These are phyloP conservation scores for Fusarium buharicum DNA, from an alignment of 2,329 filamentous ascomycete species.

Conservation along the genomic window DNA sequence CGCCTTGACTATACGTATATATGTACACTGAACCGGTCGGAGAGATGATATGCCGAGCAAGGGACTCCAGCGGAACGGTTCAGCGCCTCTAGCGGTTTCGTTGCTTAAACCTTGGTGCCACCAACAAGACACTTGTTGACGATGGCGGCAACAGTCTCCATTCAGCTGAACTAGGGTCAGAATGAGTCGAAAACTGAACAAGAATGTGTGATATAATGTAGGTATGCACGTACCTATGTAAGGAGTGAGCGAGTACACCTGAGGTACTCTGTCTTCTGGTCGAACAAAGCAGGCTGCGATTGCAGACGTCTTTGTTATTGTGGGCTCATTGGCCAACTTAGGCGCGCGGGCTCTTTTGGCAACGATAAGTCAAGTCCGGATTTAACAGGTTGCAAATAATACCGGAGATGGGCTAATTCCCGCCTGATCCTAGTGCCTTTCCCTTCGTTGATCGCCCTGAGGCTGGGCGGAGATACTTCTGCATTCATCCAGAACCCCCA, in stretches of 20 bases:
- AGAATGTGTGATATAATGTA: too few relatives aligned
- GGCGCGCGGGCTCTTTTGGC: constrained; percentile 3
- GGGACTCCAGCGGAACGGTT: constrained; percentile 28
- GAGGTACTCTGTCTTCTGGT: too few relatives aligned
- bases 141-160: constrained; percentile 35
- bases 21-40: constrained; percentile 1
- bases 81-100: constrained; percentile 24
- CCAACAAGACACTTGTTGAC: constrained; percentile 13
- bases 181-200: background rate
- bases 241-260: too few relatives aligned
- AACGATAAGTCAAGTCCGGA: constrained; percentile 6
- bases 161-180: constrained; percentile 38
- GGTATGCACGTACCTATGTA: too few relatives aligned
- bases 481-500: constrained; percentile 38
- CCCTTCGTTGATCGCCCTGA: constrained; percentile 40
- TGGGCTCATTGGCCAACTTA: constrained; percentile 9
- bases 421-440: constrained; percentile 32
- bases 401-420: constrained; percentile 35
- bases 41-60: constrained; percentile 26
- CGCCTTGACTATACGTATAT: constrained; percentile 3
- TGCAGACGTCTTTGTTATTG: background rate
- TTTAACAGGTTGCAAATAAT: constrained; percentile 6
- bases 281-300: background rate
- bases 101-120: constrained; percentile 17
- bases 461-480: constrained; percentile 37